Evolutionary conservation across 1,284 basidiomycete species (phyloP), one percentile per base, ranked within the genome.

Genomic region (Leccinum fallax): DNA sequence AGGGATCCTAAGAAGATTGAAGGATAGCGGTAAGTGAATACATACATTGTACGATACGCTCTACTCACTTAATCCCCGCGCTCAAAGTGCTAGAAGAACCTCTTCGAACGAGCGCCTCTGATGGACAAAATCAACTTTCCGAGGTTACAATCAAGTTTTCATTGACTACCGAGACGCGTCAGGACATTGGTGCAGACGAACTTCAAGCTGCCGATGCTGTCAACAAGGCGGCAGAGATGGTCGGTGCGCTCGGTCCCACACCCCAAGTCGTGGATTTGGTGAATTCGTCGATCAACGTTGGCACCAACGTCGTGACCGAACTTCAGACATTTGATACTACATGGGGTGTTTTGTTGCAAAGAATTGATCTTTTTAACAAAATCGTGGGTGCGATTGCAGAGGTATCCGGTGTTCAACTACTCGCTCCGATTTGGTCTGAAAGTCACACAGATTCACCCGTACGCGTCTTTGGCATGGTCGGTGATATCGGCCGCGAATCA

Each of bases 401-500:
- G 65, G 67, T 72, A 65, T 43, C 0, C 58, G 2, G 11, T 16
- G 2, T 57, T 49, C 19, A 19, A 1, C 3, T n/a, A 10, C 11
- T 58, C 4, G 8, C 1, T 32, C 13, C 5, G 9, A 43, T 34
- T 19, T 6, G 7, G 26, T 34, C 61, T 64, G n/a, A 67, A 54
- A 7, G 10, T 24, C 5, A 1, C 13, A 21, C 28, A 71, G 68
- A 53, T 69, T 54, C 63, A 69, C 19, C 68, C 61, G 1, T 72
- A 67, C n/a, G 32, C 55, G 0, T 70, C 64, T 1, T 26, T 69
- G 32, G 60, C 68, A 15, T 69, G 69, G 63, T 71, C 67, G 9
- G 69, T 68, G 2, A 61, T 68, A 56, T 70, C 70, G 3, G 66
- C 69, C 52, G 58, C 68, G 2, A 67, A 61, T n/a, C 30, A 62